Evolutionary conservation across 1,284 basidiomycete species (phyloP), one percentile per base, ranked within the genome.

Genomic region (Irpex sp.): DNA sequence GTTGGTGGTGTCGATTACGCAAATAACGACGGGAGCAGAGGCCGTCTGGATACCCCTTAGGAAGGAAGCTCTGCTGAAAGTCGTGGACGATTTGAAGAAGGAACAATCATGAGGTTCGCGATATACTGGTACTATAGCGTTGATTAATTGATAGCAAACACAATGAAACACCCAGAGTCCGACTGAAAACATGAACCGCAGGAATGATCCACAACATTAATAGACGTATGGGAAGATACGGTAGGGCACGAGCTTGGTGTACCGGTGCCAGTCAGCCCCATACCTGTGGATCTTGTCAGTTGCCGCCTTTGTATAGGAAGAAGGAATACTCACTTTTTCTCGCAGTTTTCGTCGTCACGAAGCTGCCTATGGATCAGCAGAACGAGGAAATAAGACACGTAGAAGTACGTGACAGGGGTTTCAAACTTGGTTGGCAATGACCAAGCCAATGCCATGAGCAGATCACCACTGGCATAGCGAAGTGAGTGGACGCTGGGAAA

Each of bases 361-460:
- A 81, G 81, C 77, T 98, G 94, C 62, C 97, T 83, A 77, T 99
- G 97, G 31, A 96, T 81, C 64, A 99, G 88, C 34, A 99, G 86
- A 19, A 97, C 86, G 5, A 86, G 82, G 73, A 99, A 99, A 81
- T 96, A 96, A 66, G 82, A 76, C 51, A 94, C 85, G 75, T 99
- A 99, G 80, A 97, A 99, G 81, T 99, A 99, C 2, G 97, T 96
- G 73, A 99, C 84, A 5, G 96, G 96, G 0, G 94, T 95, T 57
- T 85, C 79, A 77, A 98, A 96, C 6, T 93, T 95, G 1, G 94
- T 97, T 0, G 97, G 94, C 13, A 99, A 84, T 69, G 91, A 97
- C 96, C 97, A 99, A 0, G 91, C 89, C 62, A 93, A 77, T n/a
- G 86, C 90, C 95, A 97, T 97, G 67, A 96, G 77, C 65, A 93